Conservation (phyloP, 2,329 filamentous ascomycete species). For the Neoarthrinium moseri region DNA sequence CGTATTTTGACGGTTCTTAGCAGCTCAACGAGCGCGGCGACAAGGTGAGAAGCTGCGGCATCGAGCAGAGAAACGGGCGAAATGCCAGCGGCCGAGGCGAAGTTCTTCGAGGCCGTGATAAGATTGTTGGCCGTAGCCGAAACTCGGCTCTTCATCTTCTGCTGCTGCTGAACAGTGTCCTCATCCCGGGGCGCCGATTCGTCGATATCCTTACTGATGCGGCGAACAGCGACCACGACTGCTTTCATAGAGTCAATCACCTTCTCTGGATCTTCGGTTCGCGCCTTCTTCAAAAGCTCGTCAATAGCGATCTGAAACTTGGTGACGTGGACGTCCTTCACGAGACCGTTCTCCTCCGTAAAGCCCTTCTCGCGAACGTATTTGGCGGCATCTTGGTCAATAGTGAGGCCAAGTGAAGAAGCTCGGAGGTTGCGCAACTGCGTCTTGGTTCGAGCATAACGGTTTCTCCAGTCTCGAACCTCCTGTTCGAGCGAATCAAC, state of each 20-base stretch:
- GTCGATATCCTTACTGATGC: slow-evolving; percentile 80
- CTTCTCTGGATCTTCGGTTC: slow-evolving; percentile 68
- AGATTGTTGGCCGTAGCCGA: slow-evolving; percentile 94
- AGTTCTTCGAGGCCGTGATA: slow-evolving; percentile 93
- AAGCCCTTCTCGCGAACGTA: slow-evolving; percentile 67
- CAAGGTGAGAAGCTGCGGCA: slow-evolving; percentile 87
- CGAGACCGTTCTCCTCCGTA: slow-evolving; percentile 68
- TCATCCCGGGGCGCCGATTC: slow-evolving; percentile 54
- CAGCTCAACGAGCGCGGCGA: slow-evolving; percentile 81
- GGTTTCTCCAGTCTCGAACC: slow-evolving; percentile 84
- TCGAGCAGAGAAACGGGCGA: slow-evolving; percentile 93
- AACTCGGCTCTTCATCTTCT: slow-evolving; percentile 75
- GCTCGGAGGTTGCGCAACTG: slow-evolving; percentile 80
- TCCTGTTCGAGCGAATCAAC: slow-evolving; percentile 78
- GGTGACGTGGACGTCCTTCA: slow-evolving; percentile 90
- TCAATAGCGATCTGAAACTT: slow-evolving; percentile 95
- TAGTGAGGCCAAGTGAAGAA: slow-evolving; percentile 71
- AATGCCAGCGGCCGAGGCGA: slow-evolving; percentile 76
- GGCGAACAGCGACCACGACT: slow-evolving; percentile 78
- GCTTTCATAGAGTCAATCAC: slow-evolving; percentile 85
- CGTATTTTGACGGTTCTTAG: slow-evolving; percentile 82
- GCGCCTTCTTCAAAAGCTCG: slow-evolving; percentile 77
- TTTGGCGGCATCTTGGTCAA: slow-evolving; percentile 68
- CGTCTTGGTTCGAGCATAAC: slow-evolving; percentile 85
- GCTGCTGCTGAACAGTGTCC: slow-evolving; percentile 54